Percentiles rank a stretch among this genome's conserved stretches.
Conservation (phyloP, 2,329 filamentous ascomycete species). For the Xylaria hypoxylon region DNA sequence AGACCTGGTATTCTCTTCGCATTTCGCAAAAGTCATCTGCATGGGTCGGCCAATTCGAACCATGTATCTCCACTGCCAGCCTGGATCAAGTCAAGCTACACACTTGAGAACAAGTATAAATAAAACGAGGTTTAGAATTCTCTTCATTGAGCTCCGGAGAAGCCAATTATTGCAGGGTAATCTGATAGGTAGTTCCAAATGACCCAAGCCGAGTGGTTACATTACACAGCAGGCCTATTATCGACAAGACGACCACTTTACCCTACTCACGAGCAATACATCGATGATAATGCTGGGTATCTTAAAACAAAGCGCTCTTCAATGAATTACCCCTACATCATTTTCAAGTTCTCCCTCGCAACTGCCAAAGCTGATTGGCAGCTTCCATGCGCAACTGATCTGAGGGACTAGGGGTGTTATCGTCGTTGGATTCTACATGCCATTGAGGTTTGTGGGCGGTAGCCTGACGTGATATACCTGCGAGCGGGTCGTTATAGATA, state of each 20-base stretch:
- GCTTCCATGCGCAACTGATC: conserved; percentile 49
- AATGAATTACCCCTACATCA: conserved; percentile 5
- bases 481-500: conserved; percentile 47
- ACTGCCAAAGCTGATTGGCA: conserved; percentile 41
- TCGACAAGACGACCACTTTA: background rate
- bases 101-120: background rate
- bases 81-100: too few relatives aligned
- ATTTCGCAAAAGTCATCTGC: background rate
- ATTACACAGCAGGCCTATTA: background rate
- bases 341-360: conserved; percentile 28
- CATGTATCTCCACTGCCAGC: background rate
- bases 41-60: background rate
- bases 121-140: background rate
- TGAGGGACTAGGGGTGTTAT: conserved; percentile 50
- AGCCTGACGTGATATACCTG: conserved; percentile 43
- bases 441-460: conserved; percentile 31
- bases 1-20: background rate
- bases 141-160: too few relatives aligned
- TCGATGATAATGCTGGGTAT: conserved; percentile 22
- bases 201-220: background rate
- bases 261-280: background rate
- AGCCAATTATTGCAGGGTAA: background rate
- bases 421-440: conserved; percentile 32
- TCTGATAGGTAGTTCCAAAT: background rate
- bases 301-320: conserved; percentile 16